Conservation (phyloP, 2,329 filamentous ascomycete genomes). For the Leptosphaerulina australis region DNA sequence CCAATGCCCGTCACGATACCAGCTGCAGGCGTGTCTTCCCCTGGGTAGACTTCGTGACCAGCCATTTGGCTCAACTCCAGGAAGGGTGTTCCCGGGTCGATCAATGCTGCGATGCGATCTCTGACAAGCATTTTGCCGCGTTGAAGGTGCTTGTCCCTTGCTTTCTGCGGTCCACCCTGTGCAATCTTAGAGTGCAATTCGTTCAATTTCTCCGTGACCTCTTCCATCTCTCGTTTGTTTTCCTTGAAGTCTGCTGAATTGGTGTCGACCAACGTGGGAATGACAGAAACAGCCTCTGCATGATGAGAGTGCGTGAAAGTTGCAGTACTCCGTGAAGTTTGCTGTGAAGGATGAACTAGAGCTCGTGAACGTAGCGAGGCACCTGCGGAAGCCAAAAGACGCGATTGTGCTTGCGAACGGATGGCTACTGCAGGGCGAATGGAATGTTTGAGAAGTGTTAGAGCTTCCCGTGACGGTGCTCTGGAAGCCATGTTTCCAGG, state of each 20-base stretch:
- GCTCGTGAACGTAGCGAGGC: slow-evolving; percentile 24
- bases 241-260: slow-evolving; percentile 79
- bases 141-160: slow-evolving; percentile 83
- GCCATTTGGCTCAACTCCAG: slow-evolving; percentile 93
- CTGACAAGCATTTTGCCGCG: slow-evolving; percentile 93
- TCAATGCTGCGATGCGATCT: slow-evolving; percentile 83
- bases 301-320: slow-evolving; percentile 83
- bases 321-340: slow-evolving; percentile 58
- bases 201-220: slow-evolving; percentile 71
- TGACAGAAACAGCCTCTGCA: slow-evolving; percentile 78
- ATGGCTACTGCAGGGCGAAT: slow-evolving; percentile 31
- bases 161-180: slow-evolving; percentile 78
- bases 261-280: slow-evolving; percentile 77
- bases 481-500: slow-evolving; percentile 38
- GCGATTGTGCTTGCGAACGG: slow-evolving; percentile 32
- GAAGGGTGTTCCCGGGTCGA: slow-evolving; percentile 89
- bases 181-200: slow-evolving; percentile 73
- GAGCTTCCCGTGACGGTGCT: slow-evolving; percentile 45
- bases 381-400: slow-evolving; percentile 21
- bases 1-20: slow-evolving; percentile 94
- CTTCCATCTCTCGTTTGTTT: slow-evolving; percentile 78
- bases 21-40: slow-evolving; percentile 84
- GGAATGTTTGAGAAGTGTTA: slow-evolving; percentile 42
- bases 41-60: slow-evolving; percentile 82
- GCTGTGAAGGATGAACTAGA: slow-evolving; percentile 19